Conservation (phyloP, 2,329 filamentous ascomycete genomes). For the Aspergillus hiratsukae region DNA sequence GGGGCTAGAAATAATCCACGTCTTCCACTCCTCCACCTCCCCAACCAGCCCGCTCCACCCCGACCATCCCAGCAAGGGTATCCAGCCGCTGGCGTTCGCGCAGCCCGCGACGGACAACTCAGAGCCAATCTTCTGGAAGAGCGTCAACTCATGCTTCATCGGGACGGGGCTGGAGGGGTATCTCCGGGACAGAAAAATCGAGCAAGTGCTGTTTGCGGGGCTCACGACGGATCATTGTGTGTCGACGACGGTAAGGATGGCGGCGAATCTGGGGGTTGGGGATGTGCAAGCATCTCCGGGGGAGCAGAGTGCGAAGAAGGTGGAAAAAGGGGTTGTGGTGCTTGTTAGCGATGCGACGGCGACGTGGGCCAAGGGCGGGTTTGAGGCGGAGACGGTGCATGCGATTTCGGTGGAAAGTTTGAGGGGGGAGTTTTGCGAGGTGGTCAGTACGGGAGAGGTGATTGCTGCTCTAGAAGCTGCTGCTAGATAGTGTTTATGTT, state of each 20-base stretch:
- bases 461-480: no score
- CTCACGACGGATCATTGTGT: slow-evolving; percentile 50
- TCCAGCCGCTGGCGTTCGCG: slow-evolving; percentile 29
- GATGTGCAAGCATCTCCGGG: slow-evolving; percentile 17
- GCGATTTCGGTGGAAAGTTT: slow-evolving; percentile 43
- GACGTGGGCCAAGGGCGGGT: slow-evolving; percentile 40
- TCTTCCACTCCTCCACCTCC: slow-evolving; percentile 42
- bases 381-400: slow-evolving; percentile 46
- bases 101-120: slow-evolving; percentile 23
- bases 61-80: slow-evolving; percentile 20
- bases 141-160: slow-evolving; percentile 46
- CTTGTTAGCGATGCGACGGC: slow-evolving; percentile 46
- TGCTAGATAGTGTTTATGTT: no score
- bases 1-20: slow-evolving; percentile 39
- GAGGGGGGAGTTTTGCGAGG: slow-evolving; percentile 44
- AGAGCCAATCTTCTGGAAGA: slow-evolving; percentile 42
- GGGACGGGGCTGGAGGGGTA: slow-evolving; percentile 40
- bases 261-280: slow-evolving; percentile 43
- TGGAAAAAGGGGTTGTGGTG: slow-evolving; percentile 34
- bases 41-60: slow-evolving; percentile 36
- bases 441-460: slow-evolving; percentile 36
- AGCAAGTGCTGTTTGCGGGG: slow-evolving; percentile 41
- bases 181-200: slow-evolving; percentile 29
- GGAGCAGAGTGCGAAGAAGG: slow-evolving; percentile 11
- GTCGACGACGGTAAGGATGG: slow-evolving; percentile 47